A percentile compares a stretch with the other conserved stretches of the same genome.
These are phyloP conservation scores for Metschnikowia henanensis DNA, from an alignment of 805 yeast species.

Conservation along the genomic window DNA sequence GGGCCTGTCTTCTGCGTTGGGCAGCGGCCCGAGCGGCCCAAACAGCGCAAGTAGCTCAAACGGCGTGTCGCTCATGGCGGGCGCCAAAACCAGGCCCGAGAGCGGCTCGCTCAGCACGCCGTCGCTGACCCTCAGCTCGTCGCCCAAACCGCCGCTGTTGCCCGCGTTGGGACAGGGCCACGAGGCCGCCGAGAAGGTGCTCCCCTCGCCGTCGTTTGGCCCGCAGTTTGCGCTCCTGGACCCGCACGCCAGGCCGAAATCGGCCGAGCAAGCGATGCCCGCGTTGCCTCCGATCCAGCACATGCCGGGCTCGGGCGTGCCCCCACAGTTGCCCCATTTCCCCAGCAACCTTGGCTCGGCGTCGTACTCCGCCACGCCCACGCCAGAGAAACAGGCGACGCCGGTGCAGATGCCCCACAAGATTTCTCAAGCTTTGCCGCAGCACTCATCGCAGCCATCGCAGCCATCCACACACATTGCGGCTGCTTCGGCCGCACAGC, in stretches of 20 bases:
- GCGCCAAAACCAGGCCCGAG: conserved; percentile 1
- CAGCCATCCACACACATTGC: no score
- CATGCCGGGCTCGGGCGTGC: conserved; percentile 14
- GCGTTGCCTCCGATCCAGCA: conserved; percentile 23
- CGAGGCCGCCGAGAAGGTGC: conserved; percentile 13
- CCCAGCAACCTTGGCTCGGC: conserved; percentile 6
- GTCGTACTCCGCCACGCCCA: conserved; percentile 6
- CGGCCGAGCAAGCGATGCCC: conserved; percentile 14
- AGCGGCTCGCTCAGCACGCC: conserved; percentile 33
- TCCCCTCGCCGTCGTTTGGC: conserved; percentile 47
- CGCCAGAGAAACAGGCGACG: conserved; percentile 8
- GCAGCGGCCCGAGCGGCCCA: no score
- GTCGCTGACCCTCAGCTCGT: conserved; percentile 33
- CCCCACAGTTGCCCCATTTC: conserved; percentile 27
- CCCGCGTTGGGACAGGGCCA: conserved; percentile 29
- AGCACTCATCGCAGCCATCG: no score
- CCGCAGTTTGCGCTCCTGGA: conserved; percentile 38
- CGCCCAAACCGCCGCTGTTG: conserved; percentile 30
- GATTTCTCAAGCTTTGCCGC: not conserved
- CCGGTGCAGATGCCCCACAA: conserved; percentile 1
- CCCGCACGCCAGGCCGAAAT: conserved; percentile 7
- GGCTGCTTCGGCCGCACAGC: not conserved
- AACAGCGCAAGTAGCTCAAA: no score
- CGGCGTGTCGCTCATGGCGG: conserved; percentile 36
- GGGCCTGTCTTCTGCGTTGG: conserved; percentile 9